These are phyloP conservation scores for Phaffia rhodozyma DNA, from an alignment of 1,284 basidiomycete genomes.

Conservation along the genomic window DNA sequence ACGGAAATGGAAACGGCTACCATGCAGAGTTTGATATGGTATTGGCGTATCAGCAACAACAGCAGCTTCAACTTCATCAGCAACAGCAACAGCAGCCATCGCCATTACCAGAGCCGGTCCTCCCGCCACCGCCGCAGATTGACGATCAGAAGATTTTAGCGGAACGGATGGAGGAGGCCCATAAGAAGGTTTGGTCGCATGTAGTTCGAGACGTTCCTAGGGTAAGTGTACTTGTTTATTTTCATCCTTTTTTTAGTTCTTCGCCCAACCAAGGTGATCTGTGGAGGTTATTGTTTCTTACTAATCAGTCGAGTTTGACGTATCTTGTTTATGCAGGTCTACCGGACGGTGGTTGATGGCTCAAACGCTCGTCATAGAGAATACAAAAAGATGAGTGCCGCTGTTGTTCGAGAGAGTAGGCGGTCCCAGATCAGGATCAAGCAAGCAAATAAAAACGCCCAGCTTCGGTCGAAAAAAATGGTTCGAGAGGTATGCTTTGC, in stretches of 20 bases:
- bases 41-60: slow-evolving; percentile 5
- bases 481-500: slow-evolving; percentile 28
- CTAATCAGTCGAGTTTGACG: too few relatives aligned
- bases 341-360: slow-evolving; percentile 44
- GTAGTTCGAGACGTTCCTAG: slow-evolving; percentile 73
- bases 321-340: slow-evolving; percentile 46
- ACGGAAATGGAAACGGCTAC: not conserved
- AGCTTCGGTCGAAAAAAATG: slow-evolving; percentile 49
- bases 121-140: too few relatives aligned
- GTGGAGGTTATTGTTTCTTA: slow-evolving; percentile 9
- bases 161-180: slow-evolving; percentile 54
- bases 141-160: slow-evolving; percentile 1
- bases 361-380: slow-evolving; percentile 34
- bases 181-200: slow-evolving; percentile 73
- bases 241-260: not conserved
- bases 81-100: slow-evolving; percentile 50
- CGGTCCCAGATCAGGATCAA: slow-evolving; percentile 67
- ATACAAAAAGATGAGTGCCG: slow-evolving; percentile 60
- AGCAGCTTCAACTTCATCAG: slow-evolving; percentile 41
- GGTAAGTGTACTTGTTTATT: slow-evolving; percentile 37
- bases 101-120: not conserved
- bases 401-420: slow-evolving; percentile 68
- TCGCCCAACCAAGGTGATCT: not conserved
- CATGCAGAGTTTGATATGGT: not conserved
- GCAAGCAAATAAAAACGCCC: slow-evolving; percentile 65